phyloP scores from a whole-genome alignment of 164 flowering plant genomes.

The Piper longum region DNA sequence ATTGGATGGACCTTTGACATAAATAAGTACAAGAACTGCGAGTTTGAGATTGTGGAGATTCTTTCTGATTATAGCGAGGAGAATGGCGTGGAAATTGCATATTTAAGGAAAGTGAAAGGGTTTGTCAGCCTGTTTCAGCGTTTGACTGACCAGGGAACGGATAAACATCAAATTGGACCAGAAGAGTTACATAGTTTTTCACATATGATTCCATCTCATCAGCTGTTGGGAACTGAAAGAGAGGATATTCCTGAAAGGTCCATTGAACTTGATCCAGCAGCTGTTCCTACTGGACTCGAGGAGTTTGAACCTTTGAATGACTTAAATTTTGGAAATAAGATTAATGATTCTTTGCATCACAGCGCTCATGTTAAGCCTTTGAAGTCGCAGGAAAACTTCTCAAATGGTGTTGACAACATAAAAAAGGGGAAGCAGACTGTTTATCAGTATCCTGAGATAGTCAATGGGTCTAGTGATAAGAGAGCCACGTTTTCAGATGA shows the following conservation, averaged over 20 bases:
- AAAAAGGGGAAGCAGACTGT: neutral
- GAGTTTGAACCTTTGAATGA: constrained; percentile 8
- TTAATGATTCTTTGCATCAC: neutral
- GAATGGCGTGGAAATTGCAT: constrained; percentile 29
- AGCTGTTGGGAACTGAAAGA: constrained; percentile 35
- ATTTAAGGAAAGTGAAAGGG: constrained; percentile 33
- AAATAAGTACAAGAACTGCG: constrained; percentile 13
- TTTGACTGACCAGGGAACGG: constrained; percentile 6
- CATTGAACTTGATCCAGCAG: constrained; percentile 64
- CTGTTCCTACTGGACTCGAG: constrained; percentile 25
- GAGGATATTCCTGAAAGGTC: constrained; percentile 38
- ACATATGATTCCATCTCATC: constrained; percentile 39
- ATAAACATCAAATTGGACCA: constrained; percentile 19
- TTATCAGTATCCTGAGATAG: neutral
- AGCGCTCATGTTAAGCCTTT: neutral
- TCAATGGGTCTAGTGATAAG: neutral
- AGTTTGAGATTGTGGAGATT: constrained; percentile 43
- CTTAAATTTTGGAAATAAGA: neutral
- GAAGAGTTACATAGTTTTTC: constrained; percentile 38
- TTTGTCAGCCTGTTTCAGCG: constrained; percentile 33
- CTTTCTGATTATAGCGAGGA: constrained; percentile 24
- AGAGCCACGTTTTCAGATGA: constrained; percentile 2
- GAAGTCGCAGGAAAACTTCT: neutral
- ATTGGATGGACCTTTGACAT: neutral
- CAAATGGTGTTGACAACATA: neutral